phyloP scores from a whole-genome alignment of 2,329 filamentous ascomycete species.

The Rhynchosporium graminicola region DNA sequence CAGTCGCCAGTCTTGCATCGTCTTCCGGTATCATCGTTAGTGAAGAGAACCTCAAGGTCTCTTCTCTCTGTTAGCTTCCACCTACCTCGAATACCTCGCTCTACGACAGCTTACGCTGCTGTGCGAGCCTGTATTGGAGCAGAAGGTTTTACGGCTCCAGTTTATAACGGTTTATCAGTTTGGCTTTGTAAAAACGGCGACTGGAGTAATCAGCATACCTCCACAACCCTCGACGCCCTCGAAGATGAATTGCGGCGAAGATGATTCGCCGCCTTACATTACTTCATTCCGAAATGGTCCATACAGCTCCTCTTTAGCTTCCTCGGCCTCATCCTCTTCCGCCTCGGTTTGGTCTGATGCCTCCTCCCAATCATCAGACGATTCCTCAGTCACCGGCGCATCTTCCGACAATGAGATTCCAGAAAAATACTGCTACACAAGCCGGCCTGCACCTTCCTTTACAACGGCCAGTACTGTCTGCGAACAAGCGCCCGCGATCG shows the following conservation, averaged over 20 bases:
- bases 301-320: slow-evolving; percentile 60
- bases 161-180: slow-evolving; percentile 49
- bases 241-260: slow-evolving; percentile 61
- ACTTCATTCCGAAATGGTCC: slow-evolving; percentile 53
- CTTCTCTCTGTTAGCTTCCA: slow-evolving; percentile 45
- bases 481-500: slow-evolving; percentile 37
- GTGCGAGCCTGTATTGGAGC: slow-evolving; percentile 46
- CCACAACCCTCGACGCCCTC: slow-evolving; percentile 38
- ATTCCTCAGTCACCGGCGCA: slow-evolving; percentile 56
- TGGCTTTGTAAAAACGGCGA: slow-evolving; percentile 56
- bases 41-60: slow-evolving; percentile 48
- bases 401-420: slow-evolving; percentile 41
- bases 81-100: slow-evolving; percentile 48
- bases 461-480: slow-evolving; percentile 35
- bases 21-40: slow-evolving; percentile 60
- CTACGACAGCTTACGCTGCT: slow-evolving; percentile 39
- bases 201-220: slow-evolving; percentile 48
- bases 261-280: slow-evolving; percentile 55
- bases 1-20: slow-evolving; percentile 65
- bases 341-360: slow-evolving; percentile 72
- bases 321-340: slow-evolving; percentile 68
- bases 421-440: slow-evolving; percentile 46
- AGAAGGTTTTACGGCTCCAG: slow-evolving; percentile 44
- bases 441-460: slow-evolving; percentile 40
- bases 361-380: slow-evolving; percentile 69